Conservation (phyloP, 148 eudicot genomes). For the Rhododendron griersonianum region DNA sequence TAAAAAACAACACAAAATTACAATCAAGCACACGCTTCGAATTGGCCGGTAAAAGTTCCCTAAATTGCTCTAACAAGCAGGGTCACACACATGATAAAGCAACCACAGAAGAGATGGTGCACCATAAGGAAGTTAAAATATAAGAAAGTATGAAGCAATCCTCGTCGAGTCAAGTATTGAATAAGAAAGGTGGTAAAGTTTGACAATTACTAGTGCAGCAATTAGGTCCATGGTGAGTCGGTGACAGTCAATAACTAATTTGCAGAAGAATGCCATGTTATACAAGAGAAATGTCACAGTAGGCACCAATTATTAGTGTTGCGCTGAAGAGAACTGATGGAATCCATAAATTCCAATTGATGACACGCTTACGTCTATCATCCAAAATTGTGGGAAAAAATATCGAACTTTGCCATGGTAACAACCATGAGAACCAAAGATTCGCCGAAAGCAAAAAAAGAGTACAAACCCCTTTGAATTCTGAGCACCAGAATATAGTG, state of each 20-base stretch:
- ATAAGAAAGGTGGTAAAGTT: neutral
- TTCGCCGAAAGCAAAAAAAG: conserved; percentile 26
- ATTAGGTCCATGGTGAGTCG: neutral
- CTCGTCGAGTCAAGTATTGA: neutral
- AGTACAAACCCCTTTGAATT: conserved; percentile 31
- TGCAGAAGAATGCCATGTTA: neutral
- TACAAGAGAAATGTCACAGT: neutral
- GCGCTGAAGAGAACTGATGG: neutral
- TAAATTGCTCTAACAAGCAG: neutral
- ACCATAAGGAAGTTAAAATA: neutral
- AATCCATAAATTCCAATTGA: conserved; percentile 21
- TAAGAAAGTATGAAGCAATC: neutral
- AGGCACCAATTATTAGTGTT: conserved; percentile 21
- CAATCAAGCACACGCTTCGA: neutral
- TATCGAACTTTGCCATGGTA: conserved; percentile 18
- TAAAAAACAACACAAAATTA: neutral
- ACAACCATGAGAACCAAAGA: conserved; percentile 17
- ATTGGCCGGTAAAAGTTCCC: neutral
- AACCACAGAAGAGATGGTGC: neutral
- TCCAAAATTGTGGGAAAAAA: conserved; percentile 14
- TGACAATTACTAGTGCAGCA: neutral
- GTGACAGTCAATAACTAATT: neutral
- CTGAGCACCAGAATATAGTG: conserved; percentile 28
- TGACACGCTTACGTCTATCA: conserved; percentile 18
- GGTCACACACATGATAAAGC: neutral